Base-by-base conservation (phyloP, 2,329 filamentous ascomycete species). In the Xylariaceae sp. region DNA sequence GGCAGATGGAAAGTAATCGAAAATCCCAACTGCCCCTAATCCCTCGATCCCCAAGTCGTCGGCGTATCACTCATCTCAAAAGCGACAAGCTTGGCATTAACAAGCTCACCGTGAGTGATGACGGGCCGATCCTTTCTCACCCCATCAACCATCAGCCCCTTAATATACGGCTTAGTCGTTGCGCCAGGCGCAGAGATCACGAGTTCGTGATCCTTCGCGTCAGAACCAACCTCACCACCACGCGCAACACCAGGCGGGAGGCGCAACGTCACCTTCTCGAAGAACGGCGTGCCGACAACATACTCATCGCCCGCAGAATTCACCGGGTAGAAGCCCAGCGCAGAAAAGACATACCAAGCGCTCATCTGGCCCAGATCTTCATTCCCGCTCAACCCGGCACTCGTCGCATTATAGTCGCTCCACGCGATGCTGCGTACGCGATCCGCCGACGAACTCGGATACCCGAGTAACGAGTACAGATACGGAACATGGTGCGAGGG, bases 361-460 rank as follows among this genome's bases (percentile, higher is more conserved):
- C 76, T 79, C 77, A 79, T 80, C 69, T 80, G 77, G 1, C 77
- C 77, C 2, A 80, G 67, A 63, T 80, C 77, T 61, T 80, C 78
- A 60, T 80, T 80, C 0, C 78, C 78, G 39, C 74, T 74, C 0
- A 80, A 62, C 0, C 78, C 77, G 0, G 75, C 72, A 44, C 76
- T 74, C 0, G 77, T 79, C 7, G 76, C 73, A 45, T 80, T 80
- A 52, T 78, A 79, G 18, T 78, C 74, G 10, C 69, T 64, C 68
- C 68, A 74, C 2, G 76, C 75, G 39, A 78, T 69, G 0, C 64
- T 58, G 4, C 75, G 69, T 4, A 77, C 72, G 6, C 71, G 68
- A 3, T 75, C 73, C 3, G 77, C 76, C 0, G 77, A 73, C 1
- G 63, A 65, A 4, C 58, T 64, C 0, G 77, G 75, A 58, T 75